Evolutionary conservation across 257 asterid genomes (phyloP).

Genomic region (Fraxinus excelsior): DNA sequence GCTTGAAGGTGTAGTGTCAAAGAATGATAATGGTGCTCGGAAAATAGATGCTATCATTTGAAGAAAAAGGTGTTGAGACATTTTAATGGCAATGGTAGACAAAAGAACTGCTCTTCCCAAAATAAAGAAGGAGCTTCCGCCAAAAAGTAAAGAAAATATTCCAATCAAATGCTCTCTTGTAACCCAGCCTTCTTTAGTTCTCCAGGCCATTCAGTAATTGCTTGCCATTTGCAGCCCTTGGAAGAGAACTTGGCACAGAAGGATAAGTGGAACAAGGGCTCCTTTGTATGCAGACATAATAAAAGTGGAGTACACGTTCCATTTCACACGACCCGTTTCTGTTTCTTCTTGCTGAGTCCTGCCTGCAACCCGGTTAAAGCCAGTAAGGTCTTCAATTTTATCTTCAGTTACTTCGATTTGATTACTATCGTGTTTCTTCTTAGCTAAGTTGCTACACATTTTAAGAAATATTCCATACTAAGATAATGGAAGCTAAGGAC

Average conservation of each 20-base stretch:
- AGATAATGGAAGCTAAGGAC: conserved; percentile 86
- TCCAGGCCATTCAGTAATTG: conserved; percentile 94
- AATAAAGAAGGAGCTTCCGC: conserved; percentile 76
- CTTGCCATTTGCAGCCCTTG: conserved; percentile 80
- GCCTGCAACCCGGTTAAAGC: conserved; percentile 32
- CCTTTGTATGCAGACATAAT: conserved; percentile 76
- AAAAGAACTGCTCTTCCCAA: conserved; percentile 74
- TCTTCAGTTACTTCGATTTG: conserved; percentile 42
- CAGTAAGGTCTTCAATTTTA: conserved; percentile 39
- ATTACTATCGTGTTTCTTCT: conserved; percentile 30
- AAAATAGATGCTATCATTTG: conserved; percentile 64
- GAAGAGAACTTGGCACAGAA: conserved; percentile 74
- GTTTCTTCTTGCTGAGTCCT: conserved; percentile 47
- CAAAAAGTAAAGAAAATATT: conserved; percentile 65
- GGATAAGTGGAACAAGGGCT: conserved; percentile 64
- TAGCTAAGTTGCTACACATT: conserved; percentile 19
- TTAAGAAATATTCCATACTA: conserved; percentile 56
- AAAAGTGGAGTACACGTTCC: conserved; percentile 72
- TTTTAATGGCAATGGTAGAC: conserved; percentile 73
- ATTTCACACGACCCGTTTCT: conserved; percentile 82
- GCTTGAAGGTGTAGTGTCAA: conserved; percentile 81
- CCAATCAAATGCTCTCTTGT: conserved; percentile 45
- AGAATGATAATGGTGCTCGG: conserved; percentile 78
- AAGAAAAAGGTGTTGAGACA: conserved; percentile 62
- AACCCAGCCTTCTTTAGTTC: conserved; percentile 53